These are phyloP conservation scores for Colletotrichum eleusines DNA, from an alignment of 2,329 filamentous ascomycete genomes.

Conservation along the genomic window DNA sequence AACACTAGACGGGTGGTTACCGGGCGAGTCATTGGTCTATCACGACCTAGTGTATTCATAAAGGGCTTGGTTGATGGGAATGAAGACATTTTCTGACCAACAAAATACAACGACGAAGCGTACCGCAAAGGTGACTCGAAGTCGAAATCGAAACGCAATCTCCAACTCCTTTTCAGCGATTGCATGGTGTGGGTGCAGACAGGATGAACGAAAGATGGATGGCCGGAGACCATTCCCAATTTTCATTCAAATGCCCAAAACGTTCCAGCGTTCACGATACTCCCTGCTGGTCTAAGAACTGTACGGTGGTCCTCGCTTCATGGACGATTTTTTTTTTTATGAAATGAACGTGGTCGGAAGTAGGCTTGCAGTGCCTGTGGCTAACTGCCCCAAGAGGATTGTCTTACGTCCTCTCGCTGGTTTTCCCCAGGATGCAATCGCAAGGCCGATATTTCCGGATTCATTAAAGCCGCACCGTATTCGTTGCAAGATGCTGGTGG, in stretches of 20 bases:
- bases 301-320: not conserved
- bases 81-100: conserved; percentile 40
- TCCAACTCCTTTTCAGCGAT: not conserved
- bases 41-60: conserved; percentile 41
- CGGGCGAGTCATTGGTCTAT: conserved; percentile 36
- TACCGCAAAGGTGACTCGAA: not conserved
- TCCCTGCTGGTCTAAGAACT: not conserved
- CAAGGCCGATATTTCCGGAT: not conserved
- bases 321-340: not conserved
- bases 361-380: conserved; percentile 13
- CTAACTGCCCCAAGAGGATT: not conserved
- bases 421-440: not conserved
- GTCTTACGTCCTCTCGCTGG: not conserved
- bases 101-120: conserved; percentile 10
- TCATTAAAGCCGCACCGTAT: not conserved
- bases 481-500: not conserved
- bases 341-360: not conserved
- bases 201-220: not conserved
- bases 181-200: not conserved
- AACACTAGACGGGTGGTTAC: conserved; percentile 52
- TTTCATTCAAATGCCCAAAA: not conserved
- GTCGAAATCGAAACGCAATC: not conserved
- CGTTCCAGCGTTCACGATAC: not conserved
- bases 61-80: conserved; percentile 35
- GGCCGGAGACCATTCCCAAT: not conserved